Base-by-base conservation (phyloP, 345 rosid species). In the Aegle marmelos region DNA sequence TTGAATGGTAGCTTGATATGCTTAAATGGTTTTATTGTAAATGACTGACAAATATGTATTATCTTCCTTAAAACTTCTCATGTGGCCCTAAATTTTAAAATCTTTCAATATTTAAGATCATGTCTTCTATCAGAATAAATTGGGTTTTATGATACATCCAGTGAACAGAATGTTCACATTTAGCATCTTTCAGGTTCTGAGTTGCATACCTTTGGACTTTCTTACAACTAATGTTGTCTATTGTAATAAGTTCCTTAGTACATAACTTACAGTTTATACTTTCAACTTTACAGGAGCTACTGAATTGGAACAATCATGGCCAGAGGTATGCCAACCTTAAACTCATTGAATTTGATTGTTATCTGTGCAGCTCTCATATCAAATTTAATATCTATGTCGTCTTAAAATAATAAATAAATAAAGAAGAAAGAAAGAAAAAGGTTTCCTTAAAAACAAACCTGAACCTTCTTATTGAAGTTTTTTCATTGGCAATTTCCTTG, bases 231-330 rank as follows among this genome's bases (percentile, higher is more conserved):
- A 16, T 41, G 45, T 34, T 73, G 39, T 62, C 22, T 76, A 30
- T 21, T 53, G 27, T 63, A 36, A 57, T n/a, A n/a, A 67, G 70
- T 70, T 5, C 34, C 57, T 28, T 70, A 24, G 72, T 78, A 41
- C 58, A 72, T 53, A 76, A 57, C 39, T 48, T 78, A 64, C 53
- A 68, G 39, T 37, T 37, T 25, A 8, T 53, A 7, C 56, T 39
- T 76, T 75, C 74, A 74, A 70, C 66, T 79, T 86, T 76, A 59
- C 88, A 93, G 98, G 98, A 69, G 93, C 98, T 58, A 87, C 91
- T 60, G 93, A 88, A 71, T 78, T 93, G 83, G 85, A 89, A 80
- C 90, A 97, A 36, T 85, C 90, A 3, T 95, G 98, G 98, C 85
- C 94, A 70, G 98, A 93, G 97, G 98, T 90, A 86, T 60, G 58